phyloP scores from a whole-genome alignment of 1,284 basidiomycete species.

The Ceratobasidium sp. region DNA sequence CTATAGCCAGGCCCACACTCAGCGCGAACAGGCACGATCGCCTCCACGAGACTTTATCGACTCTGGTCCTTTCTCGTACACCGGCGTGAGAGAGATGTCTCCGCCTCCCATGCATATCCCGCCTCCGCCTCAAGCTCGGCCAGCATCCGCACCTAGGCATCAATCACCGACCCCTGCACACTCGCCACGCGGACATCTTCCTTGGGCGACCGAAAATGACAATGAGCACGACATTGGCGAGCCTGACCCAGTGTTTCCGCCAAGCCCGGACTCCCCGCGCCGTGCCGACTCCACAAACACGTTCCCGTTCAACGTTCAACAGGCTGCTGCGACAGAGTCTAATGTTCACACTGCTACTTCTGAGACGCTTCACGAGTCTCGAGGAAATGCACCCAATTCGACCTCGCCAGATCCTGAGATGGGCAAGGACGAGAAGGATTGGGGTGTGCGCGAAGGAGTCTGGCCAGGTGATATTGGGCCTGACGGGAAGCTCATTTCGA shows the following conservation, averaged over 20 bases:
- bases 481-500: conserved; percentile 70
- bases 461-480: conserved; percentile 70
- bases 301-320: conserved; percentile 40
- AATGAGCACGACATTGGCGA: conserved; percentile 37
- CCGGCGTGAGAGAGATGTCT: conserved; percentile 31
- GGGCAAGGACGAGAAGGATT: conserved; percentile 50
- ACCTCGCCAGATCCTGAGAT: conserved; percentile 52
- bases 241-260: conserved; percentile 36
- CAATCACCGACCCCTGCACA: conserved; percentile 11
- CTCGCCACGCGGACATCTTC: conserved; percentile 20
- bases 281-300: conserved; percentile 19
- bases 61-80: conserved; percentile 32
- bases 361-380: conserved; percentile 12
- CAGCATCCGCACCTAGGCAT: not conserved
- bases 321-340: conserved; percentile 18
- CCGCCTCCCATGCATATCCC: conserved; percentile 21
- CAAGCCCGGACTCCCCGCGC: conserved; percentile 16
- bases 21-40: not conserved
- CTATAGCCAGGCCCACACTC: conserved; percentile 9
- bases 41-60: conserved; percentile 36
- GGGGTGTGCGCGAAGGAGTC: conserved; percentile 59
- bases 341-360: conserved; percentile 23
- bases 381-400: conserved; percentile 2
- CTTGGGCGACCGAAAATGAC: conserved; percentile 34
- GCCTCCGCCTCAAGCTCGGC: conserved; percentile 20